Evolutionary conservation across 805 yeast species (phyloP), one percentile per base, ranked within the genome.

Genomic region (Yarrowia porcina): DNA sequence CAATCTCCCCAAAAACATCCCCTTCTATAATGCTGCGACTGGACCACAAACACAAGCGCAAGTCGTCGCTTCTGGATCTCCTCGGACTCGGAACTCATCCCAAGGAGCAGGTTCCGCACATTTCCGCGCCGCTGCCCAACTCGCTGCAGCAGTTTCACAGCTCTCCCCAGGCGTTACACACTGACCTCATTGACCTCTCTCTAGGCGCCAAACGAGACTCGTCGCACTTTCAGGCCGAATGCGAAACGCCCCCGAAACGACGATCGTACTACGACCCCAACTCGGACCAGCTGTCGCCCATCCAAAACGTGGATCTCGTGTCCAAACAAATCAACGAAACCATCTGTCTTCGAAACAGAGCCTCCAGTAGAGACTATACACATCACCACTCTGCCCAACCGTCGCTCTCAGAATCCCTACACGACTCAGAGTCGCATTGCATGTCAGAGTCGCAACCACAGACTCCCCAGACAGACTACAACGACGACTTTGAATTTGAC

Each of bases 391-490:
- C 59, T 13, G 44, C 59, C n/a, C 42, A 52, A 25, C 42, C 32
- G 6, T 52, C 59, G 23, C 44, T 52, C 23, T 52, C 59, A 9
- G 59, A 36, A 18, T 52, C 59, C 7, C 59, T 52, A 12, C 59
- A 52, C 32, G 44, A 35, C 44, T 52, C 59, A 5, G 59, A 52
- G 44, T 52, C 59, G 5, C 59, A 52, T 8, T 52, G 44, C 33
- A 52, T 52, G 59, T 52, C 59, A 7, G 59, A 52, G 25, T 25
- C 44, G 23, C 59, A 52, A 25, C 59, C 59, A 13, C 59, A 52
- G 33, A 52, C 59, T 4, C 59, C 59, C 18, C 59, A 52, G 25
- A 52, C 44, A 23, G 59, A 52, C 59, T 52, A 36, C 44, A 21
- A 35, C 32, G 44, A 52, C 56, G 56, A 49, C 2, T 49, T 49